Conservation (phyloP, 805 yeast species). For the Diddensiella transvaalensis region DNA sequence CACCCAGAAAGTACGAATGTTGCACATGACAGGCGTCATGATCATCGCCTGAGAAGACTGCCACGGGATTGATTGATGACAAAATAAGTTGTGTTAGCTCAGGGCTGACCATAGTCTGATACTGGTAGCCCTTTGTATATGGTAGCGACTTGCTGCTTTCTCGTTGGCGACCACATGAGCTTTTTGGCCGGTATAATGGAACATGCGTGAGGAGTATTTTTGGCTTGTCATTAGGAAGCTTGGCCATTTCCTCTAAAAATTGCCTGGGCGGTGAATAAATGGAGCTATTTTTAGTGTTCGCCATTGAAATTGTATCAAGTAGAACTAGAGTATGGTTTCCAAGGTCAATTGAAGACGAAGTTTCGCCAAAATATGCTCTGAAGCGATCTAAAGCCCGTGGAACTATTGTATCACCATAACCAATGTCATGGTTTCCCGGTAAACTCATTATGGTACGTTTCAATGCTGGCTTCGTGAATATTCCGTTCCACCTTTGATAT, state of each 20-base stretch:
- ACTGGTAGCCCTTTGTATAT: slow-evolving; percentile 71
- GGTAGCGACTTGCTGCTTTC: slow-evolving; percentile 70
- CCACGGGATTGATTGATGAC: slow-evolving; percentile 55
- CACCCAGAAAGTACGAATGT: slow-evolving; percentile 41
- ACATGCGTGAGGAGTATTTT: slow-evolving; percentile 79
- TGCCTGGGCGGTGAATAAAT: slow-evolving; percentile 47
- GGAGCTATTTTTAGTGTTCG: slow-evolving; percentile 49
- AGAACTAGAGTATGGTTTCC: slow-evolving; percentile 74
- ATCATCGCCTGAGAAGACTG: slow-evolving; percentile 89
- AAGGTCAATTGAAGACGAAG: slow-evolving; percentile 49
- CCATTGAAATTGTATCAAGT: slow-evolving; percentile 78
- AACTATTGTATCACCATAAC: slow-evolving; percentile 74
- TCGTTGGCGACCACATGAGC: slow-evolving; percentile 68
- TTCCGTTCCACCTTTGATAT: slow-evolving; percentile 57
- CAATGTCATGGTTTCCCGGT: slow-evolving; percentile 97
- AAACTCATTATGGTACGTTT: slow-evolving; percentile 43
- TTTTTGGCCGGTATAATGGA: slow-evolving; percentile 70
- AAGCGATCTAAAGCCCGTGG: slow-evolving; percentile 59
- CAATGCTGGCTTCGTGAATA: slow-evolving; percentile 58
- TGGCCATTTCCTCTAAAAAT: slow-evolving; percentile 45
- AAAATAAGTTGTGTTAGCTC: slow-evolving; percentile 58
- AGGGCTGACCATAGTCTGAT: slow-evolving; percentile 79
- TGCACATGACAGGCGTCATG: slow-evolving; percentile 87
- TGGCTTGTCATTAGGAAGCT: slow-evolving; percentile 39
- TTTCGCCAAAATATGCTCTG: slow-evolving; percentile 66